These are phyloP conservation scores for Edaphochlamys debaryana DNA, from an alignment of 139 green algal species.

Conservation along the genomic window DNA sequence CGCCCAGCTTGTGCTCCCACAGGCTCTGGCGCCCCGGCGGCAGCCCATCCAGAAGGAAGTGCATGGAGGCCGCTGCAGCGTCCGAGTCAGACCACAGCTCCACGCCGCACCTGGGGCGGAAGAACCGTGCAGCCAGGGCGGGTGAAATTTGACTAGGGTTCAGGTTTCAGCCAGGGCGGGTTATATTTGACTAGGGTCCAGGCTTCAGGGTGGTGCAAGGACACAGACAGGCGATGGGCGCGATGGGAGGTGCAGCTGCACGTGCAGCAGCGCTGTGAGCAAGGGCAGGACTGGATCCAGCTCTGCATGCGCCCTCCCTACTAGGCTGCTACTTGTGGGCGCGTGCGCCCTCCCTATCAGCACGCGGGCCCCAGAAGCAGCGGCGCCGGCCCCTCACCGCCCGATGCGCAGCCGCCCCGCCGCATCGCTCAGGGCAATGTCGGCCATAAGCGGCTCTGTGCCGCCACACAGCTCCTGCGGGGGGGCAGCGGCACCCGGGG, in stretches of 20 bases:
- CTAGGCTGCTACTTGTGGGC: too few species aligned
- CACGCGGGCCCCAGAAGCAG: too few species aligned
- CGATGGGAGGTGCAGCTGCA: too few species aligned
- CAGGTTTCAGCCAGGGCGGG: background rate
- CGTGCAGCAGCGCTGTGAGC: too few species aligned
- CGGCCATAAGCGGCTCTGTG: background rate
- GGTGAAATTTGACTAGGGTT: background rate
- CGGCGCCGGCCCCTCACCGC: background rate
- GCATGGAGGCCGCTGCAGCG: background rate
- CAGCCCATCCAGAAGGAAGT: conserved; percentile 42
- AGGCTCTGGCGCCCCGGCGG: conserved; percentile 19
- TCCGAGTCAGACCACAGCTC: conserved; percentile 16
- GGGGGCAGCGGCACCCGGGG: background rate
- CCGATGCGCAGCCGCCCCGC: background rate
- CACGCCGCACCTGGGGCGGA: conserved; percentile 15
- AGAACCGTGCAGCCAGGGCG: background rate
- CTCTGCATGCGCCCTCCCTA: too few species aligned
- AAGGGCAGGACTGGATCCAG: too few species aligned
- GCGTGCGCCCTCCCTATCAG: too few species aligned
- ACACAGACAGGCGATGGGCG: too few species aligned
- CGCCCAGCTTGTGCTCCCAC: conserved; percentile 16
- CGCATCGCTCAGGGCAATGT: conserved; percentile 18
- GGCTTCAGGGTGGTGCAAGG: too few species aligned
- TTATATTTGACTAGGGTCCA: too few species aligned
- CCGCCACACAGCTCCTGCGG: conserved; percentile 14